Conservation (phyloP, 805 yeast genomes). For the Vanderwaltozyma tropicalis region DNA sequence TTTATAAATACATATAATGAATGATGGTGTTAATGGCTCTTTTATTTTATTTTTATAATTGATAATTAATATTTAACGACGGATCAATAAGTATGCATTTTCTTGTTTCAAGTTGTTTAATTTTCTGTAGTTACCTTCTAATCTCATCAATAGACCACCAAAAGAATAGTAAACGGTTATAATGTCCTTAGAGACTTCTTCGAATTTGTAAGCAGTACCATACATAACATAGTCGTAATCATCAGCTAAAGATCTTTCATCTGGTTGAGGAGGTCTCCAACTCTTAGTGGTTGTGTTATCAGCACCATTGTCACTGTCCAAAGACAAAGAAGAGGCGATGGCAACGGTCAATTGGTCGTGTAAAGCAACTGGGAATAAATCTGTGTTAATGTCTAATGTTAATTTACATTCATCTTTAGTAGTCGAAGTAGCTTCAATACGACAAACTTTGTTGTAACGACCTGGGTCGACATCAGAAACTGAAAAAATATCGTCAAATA, state of each 20-base stretch:
- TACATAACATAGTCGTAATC: conserved; percentile 98
- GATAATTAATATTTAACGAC: conserved; percentile 34
- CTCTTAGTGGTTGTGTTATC: conserved; percentile 27
- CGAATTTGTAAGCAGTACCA: conserved; percentile 94
- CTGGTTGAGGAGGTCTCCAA: conserved; percentile 58
- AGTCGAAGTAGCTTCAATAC: conserved; percentile 80
- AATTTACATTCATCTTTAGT: conserved; percentile 61
- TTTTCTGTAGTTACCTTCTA: conserved; percentile 90
- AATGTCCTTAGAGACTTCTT: conserved; percentile 57
- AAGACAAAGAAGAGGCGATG: conserved; percentile 61
- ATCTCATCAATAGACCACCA: conserved; percentile 87
- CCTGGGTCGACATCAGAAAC: conserved; percentile 78
- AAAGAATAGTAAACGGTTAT: conserved; percentile 89
- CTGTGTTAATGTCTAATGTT: conserved; percentile 83
- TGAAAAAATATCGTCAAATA: conserved; percentile 88
- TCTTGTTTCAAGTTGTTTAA: conserved; percentile 87
- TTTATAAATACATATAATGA: not conserved
- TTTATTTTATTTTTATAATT: no score
- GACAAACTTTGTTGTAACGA: conserved; percentile 83
- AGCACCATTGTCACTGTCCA: conserved; percentile 39
- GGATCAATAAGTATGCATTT: conserved; percentile 79
- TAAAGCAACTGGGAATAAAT: conserved; percentile 72
- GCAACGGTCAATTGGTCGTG: conserved; percentile 79
- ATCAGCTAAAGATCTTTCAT: conserved; percentile 81
- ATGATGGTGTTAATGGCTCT: no score